These are phyloP conservation scores for Penicillium janthinellum DNA, from an alignment of 2,329 filamentous ascomycete species.

Conservation along the genomic window DNA sequence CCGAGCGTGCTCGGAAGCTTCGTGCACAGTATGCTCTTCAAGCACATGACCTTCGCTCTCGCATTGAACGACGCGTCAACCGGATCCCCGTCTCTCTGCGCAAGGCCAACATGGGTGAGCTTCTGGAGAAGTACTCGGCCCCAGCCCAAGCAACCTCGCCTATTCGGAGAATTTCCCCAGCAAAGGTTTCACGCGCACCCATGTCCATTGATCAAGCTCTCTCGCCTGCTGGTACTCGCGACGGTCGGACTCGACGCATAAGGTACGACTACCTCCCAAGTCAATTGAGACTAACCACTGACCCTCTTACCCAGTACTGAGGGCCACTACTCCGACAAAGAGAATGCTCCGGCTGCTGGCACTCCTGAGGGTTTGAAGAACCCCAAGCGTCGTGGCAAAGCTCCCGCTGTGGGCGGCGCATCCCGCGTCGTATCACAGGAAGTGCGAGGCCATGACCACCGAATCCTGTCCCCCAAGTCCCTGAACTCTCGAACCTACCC, in stretches of 20 bases:
- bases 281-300: neutral
- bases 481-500: constrained; percentile 73
- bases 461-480: constrained; percentile 76
- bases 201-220: constrained; percentile 35
- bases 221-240: constrained; percentile 31
- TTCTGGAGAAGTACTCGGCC: constrained; percentile 59
- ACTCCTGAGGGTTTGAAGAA: constrained; percentile 57
- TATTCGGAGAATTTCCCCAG: constrained; percentile 34
- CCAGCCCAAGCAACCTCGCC: constrained; percentile 33
- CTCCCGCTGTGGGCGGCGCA: constrained; percentile 39
- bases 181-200: constrained; percentile 33
- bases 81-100: constrained; percentile 81
- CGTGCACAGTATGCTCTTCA: constrained; percentile 87
- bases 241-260: constrained; percentile 34
- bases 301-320: constrained; percentile 56
- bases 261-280: constrained; percentile 31
- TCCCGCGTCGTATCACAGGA: constrained; percentile 47
- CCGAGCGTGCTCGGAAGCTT: constrained; percentile 82
- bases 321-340: constrained; percentile 69
- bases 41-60: constrained; percentile 78
- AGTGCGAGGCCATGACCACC: constrained; percentile 54
- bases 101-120: constrained; percentile 78
- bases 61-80: constrained; percentile 91
- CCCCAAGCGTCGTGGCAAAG: constrained; percentile 67
- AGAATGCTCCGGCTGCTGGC: constrained; percentile 59